A percentile compares a stretch with the other conserved stretches of the same genome.
phyloP scores from a whole-genome alignment of 371 early-diverging fungal species.

The Apophysomyces ossiformis region DNA sequence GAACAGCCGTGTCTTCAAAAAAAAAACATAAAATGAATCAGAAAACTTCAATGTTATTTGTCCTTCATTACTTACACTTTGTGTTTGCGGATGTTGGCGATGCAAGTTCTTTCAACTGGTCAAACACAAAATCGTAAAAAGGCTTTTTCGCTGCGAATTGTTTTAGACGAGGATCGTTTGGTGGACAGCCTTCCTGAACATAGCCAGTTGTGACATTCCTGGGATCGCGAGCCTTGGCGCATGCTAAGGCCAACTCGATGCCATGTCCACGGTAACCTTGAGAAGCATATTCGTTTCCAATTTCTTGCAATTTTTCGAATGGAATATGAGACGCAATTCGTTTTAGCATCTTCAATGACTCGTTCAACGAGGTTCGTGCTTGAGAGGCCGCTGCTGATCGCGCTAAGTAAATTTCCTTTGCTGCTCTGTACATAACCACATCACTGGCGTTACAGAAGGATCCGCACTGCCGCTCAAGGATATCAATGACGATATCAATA shows the following conservation, averaged over 20 bases:
- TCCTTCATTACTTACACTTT: background rate
- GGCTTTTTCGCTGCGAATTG: conserved; percentile 46
- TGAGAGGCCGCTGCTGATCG: conserved; percentile 49
- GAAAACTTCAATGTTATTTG: background rate
- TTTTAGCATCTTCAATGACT: conserved; percentile 58
- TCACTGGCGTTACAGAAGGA: conserved; percentile 74
- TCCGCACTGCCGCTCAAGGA: conserved; percentile 71
- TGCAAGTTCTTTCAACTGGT: conserved; percentile 36
- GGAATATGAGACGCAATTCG: conserved; percentile 44
- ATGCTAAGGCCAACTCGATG: conserved; percentile 67
- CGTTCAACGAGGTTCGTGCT: conserved; percentile 50
- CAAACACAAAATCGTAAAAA: conserved; percentile 61
- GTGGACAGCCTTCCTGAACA: conserved; percentile 39
- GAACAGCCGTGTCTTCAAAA: background rate
- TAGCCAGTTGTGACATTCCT: conserved; percentile 51
- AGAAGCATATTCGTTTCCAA: conserved; percentile 25
- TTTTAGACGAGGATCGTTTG: conserved; percentile 34
- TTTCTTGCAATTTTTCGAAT: conserved; percentile 30
- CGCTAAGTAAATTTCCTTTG: conserved; percentile 28
- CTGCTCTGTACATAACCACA: conserved; percentile 68
- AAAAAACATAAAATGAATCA: background rate
- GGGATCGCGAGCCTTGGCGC: conserved; percentile 70
- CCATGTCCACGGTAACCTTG: conserved; percentile 29
- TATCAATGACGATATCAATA: conserved; percentile 31
- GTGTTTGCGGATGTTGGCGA: conserved; percentile 12